Conservation (phyloP, 176 grass and related monocot genomes). For the Juncus inflexus region DNA sequence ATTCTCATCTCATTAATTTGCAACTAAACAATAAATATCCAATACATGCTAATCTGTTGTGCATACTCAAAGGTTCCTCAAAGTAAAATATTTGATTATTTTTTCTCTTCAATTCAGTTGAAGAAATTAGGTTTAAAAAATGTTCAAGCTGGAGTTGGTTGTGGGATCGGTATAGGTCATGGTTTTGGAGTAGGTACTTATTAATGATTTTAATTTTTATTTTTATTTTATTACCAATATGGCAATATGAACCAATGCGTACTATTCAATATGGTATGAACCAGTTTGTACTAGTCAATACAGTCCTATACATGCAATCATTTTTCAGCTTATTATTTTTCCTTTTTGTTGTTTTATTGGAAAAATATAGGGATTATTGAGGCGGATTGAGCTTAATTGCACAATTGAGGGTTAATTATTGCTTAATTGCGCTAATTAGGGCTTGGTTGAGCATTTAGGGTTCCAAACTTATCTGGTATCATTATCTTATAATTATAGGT, state of each 20-base stretch:
- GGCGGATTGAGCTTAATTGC: neutral
- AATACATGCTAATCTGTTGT: no score
- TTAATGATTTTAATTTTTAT: conserved; percentile 14
- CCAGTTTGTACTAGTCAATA: no score
- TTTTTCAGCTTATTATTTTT: no score
- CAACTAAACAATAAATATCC: no score
- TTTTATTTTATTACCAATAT: conserved; percentile 20
- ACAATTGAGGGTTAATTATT: conserved; percentile 4
- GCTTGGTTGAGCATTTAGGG: neutral
- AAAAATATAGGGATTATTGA: neutral
- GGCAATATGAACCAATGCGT: conserved; percentile 18
- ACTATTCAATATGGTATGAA: neutral
- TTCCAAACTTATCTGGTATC: conserved; percentile 12
- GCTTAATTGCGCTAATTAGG: neutral
- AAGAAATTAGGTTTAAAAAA: conserved; percentile 67
- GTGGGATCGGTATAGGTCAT: conserved; percentile 84
- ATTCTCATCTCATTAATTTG: no score
- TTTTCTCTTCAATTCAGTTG: conserved; percentile 40
- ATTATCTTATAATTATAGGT: conserved; percentile 42
- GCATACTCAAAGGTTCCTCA: neutral
- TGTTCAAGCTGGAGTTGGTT: conserved; percentile 83
- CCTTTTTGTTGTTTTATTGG: conserved; percentile 8
- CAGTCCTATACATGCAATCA: no score
- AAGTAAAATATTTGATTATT: conserved; percentile 15
- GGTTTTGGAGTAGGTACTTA: conserved; percentile 85